A percentile compares a stretch with the other conserved stretches of the same genome.
phyloP scores from a whole-genome alignment of 352 stramenopile species.

The Globisporangium ultimum region DNA sequence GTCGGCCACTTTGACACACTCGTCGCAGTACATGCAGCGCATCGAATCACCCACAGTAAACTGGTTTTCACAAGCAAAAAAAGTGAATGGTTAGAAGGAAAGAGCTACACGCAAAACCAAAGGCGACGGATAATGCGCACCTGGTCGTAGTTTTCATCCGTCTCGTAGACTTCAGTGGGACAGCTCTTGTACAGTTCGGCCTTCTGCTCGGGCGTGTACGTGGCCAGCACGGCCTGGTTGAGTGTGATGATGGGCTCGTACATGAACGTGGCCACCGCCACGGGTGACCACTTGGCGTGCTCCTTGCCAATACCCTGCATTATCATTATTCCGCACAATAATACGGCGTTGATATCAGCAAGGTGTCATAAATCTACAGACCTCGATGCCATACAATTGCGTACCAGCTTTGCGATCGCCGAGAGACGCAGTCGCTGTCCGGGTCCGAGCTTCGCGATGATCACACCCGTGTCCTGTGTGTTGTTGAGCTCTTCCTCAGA shows the following conservation, averaged over 20 bases:
- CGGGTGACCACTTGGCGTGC: slow-evolving; percentile 97
- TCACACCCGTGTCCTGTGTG: slow-evolving; percentile 94
- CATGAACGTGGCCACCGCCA: slow-evolving; percentile 94
- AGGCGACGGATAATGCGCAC: slow-evolving; percentile 14
- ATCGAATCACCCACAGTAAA: slow-evolving; percentile 52
- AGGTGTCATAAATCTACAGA: not conserved
- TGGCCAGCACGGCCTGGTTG: slow-evolving; percentile 90
- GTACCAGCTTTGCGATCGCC: slow-evolving; percentile 89
- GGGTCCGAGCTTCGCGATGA: slow-evolving; percentile 95
- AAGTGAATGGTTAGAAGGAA: not conserved
- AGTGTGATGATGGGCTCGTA: slow-evolving; percentile 90
- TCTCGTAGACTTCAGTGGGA: slow-evolving; percentile 93
- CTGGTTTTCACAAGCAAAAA: slow-evolving; percentile 18
- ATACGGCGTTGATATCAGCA: not conserved
- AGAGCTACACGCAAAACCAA: not conserved
- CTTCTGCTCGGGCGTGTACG: slow-evolving; percentile 94
- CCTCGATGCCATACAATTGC: not conserved
- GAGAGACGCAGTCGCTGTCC: slow-evolving; percentile 94
- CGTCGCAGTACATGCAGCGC: slow-evolving; percentile 90
- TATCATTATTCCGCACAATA: not conserved
- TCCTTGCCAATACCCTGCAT: slow-evolving; percentile 95
- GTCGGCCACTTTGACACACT: slow-evolving; percentile 91
- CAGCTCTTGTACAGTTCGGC: slow-evolving; percentile 94
- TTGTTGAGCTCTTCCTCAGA: slow-evolving; percentile 90
- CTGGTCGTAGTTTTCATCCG: slow-evolving; percentile 89